These are phyloP conservation scores for Fomitopsis pulvina DNA, from an alignment of 768 basidiomycete species.

Conservation along the genomic window DNA sequence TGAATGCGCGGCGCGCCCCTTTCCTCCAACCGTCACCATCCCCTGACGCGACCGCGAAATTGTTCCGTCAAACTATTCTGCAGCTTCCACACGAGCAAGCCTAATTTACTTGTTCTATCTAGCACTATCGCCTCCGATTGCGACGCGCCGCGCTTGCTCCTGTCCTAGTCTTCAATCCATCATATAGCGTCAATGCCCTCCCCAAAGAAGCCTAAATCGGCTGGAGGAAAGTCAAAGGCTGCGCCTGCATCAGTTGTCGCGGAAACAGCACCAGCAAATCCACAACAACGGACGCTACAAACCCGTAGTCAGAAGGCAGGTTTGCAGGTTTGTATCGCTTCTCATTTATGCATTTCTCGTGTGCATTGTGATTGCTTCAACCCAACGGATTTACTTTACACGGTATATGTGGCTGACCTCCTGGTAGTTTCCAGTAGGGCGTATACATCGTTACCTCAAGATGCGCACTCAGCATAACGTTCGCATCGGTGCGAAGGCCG, in stretches of 20 bases:
- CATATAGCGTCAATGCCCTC: too few relatives aligned
- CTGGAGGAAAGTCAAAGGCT: slow-evolving; percentile 57
- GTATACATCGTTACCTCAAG: slow-evolving; percentile 95
- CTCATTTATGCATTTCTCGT: too few relatives aligned
- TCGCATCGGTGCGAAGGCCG: slow-evolving; percentile 95
- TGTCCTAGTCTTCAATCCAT: too few relatives aligned
- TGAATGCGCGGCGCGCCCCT: not conserved
- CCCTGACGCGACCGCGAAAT: not conserved
- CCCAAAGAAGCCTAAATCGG: slow-evolving; percentile 11
- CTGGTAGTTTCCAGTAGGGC: slow-evolving; percentile 85
- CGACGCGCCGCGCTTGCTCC: too few relatives aligned
- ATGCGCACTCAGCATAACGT: slow-evolving; percentile 90
- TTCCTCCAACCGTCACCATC: not conserved
- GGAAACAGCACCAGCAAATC: slow-evolving; percentile 25
- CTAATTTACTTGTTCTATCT: not conserved
- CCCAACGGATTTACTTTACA: too few relatives aligned
- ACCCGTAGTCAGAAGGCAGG: slow-evolving; percentile 83
- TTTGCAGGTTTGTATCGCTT: slow-evolving; percentile 54
- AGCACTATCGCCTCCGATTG: too few relatives aligned
- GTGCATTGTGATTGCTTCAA: too few relatives aligned
- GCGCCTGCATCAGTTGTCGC: slow-evolving; percentile 29
- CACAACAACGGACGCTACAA: slow-evolving; percentile 36
- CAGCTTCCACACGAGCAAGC: not conserved
- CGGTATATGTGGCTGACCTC: too few relatives aligned
- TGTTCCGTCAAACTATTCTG: not conserved